phyloP scores from a whole-genome alignment of 371 early-diverging fungal species.

The Mortierella sp. region DNA sequence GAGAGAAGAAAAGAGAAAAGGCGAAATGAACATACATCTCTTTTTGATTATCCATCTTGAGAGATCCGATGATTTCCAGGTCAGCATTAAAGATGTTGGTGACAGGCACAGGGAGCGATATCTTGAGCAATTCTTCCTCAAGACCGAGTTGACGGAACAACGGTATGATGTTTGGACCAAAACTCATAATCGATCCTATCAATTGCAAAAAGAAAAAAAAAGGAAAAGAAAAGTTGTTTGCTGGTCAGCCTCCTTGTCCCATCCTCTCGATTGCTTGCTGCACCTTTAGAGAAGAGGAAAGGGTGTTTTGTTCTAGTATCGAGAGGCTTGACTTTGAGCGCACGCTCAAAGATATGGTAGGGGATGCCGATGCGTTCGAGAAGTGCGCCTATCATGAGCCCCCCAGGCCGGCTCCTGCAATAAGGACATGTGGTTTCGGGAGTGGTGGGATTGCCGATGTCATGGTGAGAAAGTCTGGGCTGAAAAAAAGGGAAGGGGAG shows the following conservation, averaged over 20 bases:
- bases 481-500: neutral
- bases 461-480: neutral
- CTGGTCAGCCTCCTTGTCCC: neutral
- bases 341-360: constrained; percentile 28
- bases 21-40: neutral
- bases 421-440: constrained; percentile 1
- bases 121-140: neutral
- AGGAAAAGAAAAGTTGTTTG: neutral
- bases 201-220: neutral
- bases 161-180: neutral
- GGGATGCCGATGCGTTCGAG: constrained; percentile 23
- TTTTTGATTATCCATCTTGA: neutral
- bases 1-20: neutral
- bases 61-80: neutral
- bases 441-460: neutral
- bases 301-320: neutral
- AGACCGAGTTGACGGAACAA: neutral
- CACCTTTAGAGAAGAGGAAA: neutral
- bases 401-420: constrained; percentile 18
- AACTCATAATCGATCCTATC: neutral
- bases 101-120: neutral
- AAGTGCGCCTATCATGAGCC: constrained; percentile 19
- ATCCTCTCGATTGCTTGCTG: neutral
- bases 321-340: constrained; percentile 5
- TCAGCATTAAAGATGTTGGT: neutral